Base-by-base conservation (phyloP, 2,329 filamentous ascomycete species). In the Hypoxylon sp. region DNA sequence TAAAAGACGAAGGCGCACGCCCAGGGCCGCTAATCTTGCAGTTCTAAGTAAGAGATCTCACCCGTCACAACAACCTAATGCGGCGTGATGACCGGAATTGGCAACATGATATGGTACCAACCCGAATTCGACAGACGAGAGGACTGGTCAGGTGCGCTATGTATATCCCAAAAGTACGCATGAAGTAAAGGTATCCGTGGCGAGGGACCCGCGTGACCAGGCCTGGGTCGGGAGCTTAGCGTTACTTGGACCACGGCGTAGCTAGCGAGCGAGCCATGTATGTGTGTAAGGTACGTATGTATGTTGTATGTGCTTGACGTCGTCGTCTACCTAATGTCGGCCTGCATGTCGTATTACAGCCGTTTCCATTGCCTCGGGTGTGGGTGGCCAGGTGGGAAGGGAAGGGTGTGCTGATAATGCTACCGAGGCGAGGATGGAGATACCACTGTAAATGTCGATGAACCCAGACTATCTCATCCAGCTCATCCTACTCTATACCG, bases 21-120 rank as follows among this genome's bases (percentile, higher is more conserved):
- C 11, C 27, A 27, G 15, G 46, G 33, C 26, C 38, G 31, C 47
- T 29, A 47, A 49, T 49, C 41, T 43, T 40, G 41, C 48, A 26
- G 53, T 13, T 26, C 21, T 26, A 33, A 49, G 24, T 18, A 40
- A 24, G 13, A 42, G 51, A 46, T 18, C n/a, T 38, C 31, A 48
- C 43, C 38, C 38, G 47, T 50, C 41, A 48, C 13, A 42, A 42
- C 52, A 45, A 50, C 51, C 51, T 56, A 49, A 62, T 56, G 59
- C 55, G 46, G 48, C 45, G 48, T 62, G 48, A 62, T 21, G 41
- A 37, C 52, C 47, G 17, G 33, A 54, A 54, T 35, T 3, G 48
- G 55, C 26, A 56, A 40, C 41, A 53, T 46, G 42, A n/a, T 42
- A 24, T 52, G 31, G 18, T 33, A 33, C 45, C 51, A 49, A 40